phyloP scores from a whole-genome alignment of 257 asterid species.

The Solanum virginianum region DNA sequence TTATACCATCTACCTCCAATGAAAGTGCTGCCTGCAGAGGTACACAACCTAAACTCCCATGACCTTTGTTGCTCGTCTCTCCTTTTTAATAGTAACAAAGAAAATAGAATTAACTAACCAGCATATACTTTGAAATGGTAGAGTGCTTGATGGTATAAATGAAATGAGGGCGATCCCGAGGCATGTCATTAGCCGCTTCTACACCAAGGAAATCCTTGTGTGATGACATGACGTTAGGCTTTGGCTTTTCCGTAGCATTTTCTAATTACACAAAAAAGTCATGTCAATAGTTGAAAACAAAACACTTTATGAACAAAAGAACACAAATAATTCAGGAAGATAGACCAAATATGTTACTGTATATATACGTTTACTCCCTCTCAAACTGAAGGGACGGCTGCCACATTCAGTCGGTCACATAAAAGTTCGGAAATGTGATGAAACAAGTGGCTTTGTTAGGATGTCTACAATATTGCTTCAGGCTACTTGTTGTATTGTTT shows the following conservation, averaged over 20 bases:
- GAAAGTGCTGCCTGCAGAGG: too few relatives aligned
- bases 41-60: too few relatives aligned
- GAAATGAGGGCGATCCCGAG: not conserved
- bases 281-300: not conserved
- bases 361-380: not conserved
- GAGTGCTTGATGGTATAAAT: not conserved
- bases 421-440: not conserved
- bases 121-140: not conserved
- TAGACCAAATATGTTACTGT: not conserved
- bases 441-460: not conserved
- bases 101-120: not conserved
- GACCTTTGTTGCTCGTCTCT: too few relatives aligned
- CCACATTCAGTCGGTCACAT: not conserved
- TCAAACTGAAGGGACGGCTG: not conserved
- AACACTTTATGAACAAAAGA: not conserved
- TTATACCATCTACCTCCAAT: not conserved
- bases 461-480: not conserved
- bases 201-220: not conserved
- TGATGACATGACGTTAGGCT: not conserved
- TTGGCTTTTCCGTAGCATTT: not conserved
- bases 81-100: not conserved
- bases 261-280: not conserved
- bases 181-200: not conserved
- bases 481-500: not conserved
- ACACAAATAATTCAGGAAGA: not conserved